Base-by-base conservation (phyloP, 345 rosid species). In the Erodium maritimum region DNA sequence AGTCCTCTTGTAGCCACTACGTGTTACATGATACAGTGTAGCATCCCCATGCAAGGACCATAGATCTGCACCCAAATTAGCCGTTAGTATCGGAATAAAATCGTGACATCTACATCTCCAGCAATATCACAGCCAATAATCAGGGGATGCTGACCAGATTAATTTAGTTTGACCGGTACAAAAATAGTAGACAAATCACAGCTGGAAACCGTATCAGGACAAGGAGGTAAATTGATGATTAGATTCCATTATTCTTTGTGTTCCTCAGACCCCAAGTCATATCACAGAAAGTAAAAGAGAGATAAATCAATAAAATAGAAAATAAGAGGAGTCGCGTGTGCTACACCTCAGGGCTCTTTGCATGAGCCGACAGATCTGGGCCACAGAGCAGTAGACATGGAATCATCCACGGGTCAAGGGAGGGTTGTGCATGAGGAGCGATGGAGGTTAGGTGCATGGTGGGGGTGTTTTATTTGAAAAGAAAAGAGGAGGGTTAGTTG, bases 71-170 rank as follows among this genome's bases (percentile, higher is more conserved):
- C 33, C 33, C 33, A 25, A 25, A 25, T 25, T 7, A 25, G 33
- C 33, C 33, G 33, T 25, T 25, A 25, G 7, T 25, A 25, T 25
- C 33, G 33, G 33, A 25, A 25, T 25, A 25, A 25, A 25, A 25
- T 25, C 33, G 3, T 25, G 33, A 25, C 7, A 37, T 12, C 10
- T 37, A 29, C 34, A 8, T 3, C 8, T 29, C 8, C 71, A 69
- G 75, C 71, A 48, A 57, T 74, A 68, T 61, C 58, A 61, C 72
- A 73, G 18, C 71, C 64, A 59, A 64, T 6, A 37, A 37, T 3
- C 14, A 63, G 37, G 4, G 12, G 42, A 25, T 1, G 65, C 65
- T 71, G 79, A 79, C 79, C 70, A 61, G 69, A 68, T 71, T 24
- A 53, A 54, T 52, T 58, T 25, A 60, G 67, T 77, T 74, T 79